Evolutionary conservation across 768 basidiomycete genomes (phyloP), one percentile per base, ranked within the genome.

Genomic region (Tricholoma bakamatsutake): DNA sequence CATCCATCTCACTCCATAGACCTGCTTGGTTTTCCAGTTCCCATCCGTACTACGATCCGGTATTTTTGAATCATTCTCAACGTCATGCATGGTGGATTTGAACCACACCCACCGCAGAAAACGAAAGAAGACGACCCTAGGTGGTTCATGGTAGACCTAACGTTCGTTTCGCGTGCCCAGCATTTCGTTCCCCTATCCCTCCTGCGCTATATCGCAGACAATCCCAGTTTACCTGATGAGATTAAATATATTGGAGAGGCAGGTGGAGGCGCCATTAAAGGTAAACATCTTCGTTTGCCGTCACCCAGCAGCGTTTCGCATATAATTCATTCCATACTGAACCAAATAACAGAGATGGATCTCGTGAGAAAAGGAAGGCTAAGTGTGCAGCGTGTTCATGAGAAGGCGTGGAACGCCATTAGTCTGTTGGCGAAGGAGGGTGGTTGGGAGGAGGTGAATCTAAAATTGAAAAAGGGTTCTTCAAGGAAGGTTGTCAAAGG

Each of bases 71-170:
- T 31, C 28, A 8, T 30, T 48, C 28, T 31, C 46, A 10, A 17
- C 4, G 15, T 47, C 15, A 17, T 7, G 4, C 46, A 12, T 3
- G 15, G n/a, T n/a, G 34, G 34, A 31, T 31, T 17, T 27, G 56
- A 52, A 55, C 50, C 51, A 27, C 13, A n/a, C 34, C 12, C 49
- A 24, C 15, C 10, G 17, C 62, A 92, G 90, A 95, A 95, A 82
- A 81, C 92, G 2, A 78, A 91, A 54, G 63, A 83, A 63, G 76
- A 78, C 3, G 76, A 83, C 10, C 94, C 94, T 1, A 90, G 80
- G 66, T 98, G 94, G 94, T 94, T 79, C 74, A 98, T 98, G 94
- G 89, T 94, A 34, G 85, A 93, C 62, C 72, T 87, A 51, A 80
- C 78, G 31, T 94, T 95, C 67, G 62, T 69, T 13, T 73, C 80